Evolutionary conservation across 768 basidiomycete genomes (phyloP).

Genomic region (Mycena olivaceomarginata): DNA sequence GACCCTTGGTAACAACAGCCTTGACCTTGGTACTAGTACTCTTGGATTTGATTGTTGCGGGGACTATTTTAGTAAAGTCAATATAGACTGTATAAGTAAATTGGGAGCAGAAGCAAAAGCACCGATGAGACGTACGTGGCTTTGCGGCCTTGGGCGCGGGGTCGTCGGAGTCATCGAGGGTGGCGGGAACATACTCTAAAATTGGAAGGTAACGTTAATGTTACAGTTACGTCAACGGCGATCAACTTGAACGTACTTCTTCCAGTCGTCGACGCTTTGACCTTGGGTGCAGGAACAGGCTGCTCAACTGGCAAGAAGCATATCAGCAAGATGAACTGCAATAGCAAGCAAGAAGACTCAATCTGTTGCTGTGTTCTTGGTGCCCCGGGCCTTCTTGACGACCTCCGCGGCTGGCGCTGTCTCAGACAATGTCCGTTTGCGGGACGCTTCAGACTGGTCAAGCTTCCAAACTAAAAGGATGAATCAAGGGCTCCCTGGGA

Average conservation of each 20-base stretch:
- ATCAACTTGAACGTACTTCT: neutral
- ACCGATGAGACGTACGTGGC: neutral
- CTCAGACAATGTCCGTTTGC: slow-evolving; percentile 18
- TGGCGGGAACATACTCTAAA: neutral
- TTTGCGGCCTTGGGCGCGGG: neutral
- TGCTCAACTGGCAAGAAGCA: too few relatives aligned
- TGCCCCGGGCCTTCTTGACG: neutral
- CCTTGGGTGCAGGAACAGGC: neutral
- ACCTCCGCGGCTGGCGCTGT: neutral
- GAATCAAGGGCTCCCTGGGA: too few relatives aligned
- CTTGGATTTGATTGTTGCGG: neutral
- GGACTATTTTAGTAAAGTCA: slow-evolving; percentile 2
- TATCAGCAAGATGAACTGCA: too few relatives aligned
- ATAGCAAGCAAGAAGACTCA: too few relatives aligned
- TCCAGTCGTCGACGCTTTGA: neutral
- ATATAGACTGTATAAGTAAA: slow-evolving; percentile 6
- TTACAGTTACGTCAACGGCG: neutral
- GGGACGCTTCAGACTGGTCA: neutral
- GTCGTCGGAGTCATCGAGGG: neutral
- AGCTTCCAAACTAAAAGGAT: neutral
- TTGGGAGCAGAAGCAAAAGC: neutral
- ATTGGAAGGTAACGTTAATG: neutral
- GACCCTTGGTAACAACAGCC: slow-evolving; percentile 6
- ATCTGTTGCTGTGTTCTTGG: neutral
- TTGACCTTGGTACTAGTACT: neutral